Base-by-base conservation (phyloP, 2,329 filamentous ascomycete species). In the Fonsecaea erecta region DNA sequence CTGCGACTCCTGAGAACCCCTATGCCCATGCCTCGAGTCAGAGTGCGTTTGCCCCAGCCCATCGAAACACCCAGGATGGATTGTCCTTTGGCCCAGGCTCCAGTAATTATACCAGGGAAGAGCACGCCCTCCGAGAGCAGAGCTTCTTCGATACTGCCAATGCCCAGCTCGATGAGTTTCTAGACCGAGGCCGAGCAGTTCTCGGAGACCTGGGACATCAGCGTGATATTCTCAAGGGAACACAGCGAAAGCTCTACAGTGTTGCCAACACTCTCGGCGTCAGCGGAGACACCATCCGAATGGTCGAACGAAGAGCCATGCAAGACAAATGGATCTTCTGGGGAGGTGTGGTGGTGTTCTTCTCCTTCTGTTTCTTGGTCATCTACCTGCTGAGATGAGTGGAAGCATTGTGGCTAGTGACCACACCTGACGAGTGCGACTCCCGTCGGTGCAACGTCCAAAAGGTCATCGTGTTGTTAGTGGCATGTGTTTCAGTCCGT, bases 311-410 rank as follows among this genome's bases (percentile, higher is more conserved):
- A 71, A 84, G 95, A 68, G 93, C 95, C 57, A 90, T 88, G 77
- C 91, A 98, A 81, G 95, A 99, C 77, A 98, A 97, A 80, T 98
- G 93, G 93, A 96, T 99, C 37, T 99, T 99, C 77, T 91, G 90
- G 84, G 90, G 82, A 0, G 93, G 95, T 0, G 92, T 94, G 2
- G 78, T 96, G 4, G 78, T 95, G 37, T 99, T 99, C 77, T 91
- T 98, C 73, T 75, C 86, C 40, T 99, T 99, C 76, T 97, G 94
- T 78, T 98, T 92, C 88, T 80, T 95, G 69, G 93, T 96, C 62
- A 76, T 99, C 75, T 90, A 93, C 78, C 98, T 87, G 75, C 77
- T 99, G 78, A 83, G 91, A 75, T 94, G 78, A 83, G 5, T 21
- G n/a, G 12, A 28, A 28, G 18, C 18, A 28, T 34, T 30, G 24